phyloP scores from a whole-genome alignment of 2,329 filamentous ascomycete genomes.

The Botrytis hyacinthi region DNA sequence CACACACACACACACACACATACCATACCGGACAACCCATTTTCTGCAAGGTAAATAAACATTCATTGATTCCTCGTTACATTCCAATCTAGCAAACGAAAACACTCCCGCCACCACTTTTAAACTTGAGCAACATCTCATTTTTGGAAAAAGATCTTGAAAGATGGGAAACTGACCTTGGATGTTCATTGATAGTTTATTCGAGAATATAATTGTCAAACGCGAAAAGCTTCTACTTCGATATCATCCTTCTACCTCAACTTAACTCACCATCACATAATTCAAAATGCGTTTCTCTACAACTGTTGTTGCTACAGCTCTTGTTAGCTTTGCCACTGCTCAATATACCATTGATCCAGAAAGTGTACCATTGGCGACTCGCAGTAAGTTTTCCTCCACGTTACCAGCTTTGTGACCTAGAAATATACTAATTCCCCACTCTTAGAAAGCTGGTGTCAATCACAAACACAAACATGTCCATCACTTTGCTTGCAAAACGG shows the following conservation, averaged over 20 bases:
- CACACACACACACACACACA: no score
- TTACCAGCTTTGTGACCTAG: neutral
- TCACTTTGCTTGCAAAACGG: slow-evolving; percentile 65
- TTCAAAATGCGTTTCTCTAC: slow-evolving; percentile 52
- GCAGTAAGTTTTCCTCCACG: slow-evolving; percentile 35
- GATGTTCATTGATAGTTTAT: neutral
- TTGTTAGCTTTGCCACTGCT: slow-evolving; percentile 46
- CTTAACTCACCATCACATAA: neutral
- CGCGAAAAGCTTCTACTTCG: neutral
- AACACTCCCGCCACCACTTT: slow-evolving; percentile 19
- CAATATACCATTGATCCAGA: slow-evolving; percentile 62
- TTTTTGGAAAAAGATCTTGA: neutral
- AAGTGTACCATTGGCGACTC: slow-evolving; percentile 50
- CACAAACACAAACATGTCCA: slow-evolving; percentile 64
- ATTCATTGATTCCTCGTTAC: slow-evolving; percentile 17
- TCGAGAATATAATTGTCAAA: neutral
- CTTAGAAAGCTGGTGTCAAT: slow-evolving; percentile 62
- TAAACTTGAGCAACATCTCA: slow-evolving; percentile 16
- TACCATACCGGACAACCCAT: neutral
- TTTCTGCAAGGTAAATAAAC: slow-evolving; percentile 18
- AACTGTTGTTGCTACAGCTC: slow-evolving; percentile 49
- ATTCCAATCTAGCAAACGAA: slow-evolving; percentile 14
- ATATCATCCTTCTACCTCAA: neutral
- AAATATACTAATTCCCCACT: slow-evolving; percentile 24
- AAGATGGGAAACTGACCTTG: neutral